phyloP scores from a whole-genome alignment of 768 basidiomycete species.

The Lactarius akahatsu region DNA sequence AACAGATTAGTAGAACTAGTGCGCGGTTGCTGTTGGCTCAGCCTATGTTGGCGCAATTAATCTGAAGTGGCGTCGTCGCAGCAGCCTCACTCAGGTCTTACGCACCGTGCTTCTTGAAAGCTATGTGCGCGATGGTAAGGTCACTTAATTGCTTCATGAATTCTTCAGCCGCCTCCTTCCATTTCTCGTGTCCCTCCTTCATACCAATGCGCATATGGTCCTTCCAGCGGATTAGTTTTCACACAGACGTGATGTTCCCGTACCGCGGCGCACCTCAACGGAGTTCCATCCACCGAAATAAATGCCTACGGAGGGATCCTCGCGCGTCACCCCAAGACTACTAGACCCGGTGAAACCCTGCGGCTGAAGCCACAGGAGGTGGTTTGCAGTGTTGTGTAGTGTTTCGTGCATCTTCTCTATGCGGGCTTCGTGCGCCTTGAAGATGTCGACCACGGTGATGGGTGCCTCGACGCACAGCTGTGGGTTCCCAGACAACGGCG shows the following conservation, averaged over 20 bases:
- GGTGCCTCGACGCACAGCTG: not conserved
- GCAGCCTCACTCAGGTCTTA: not conserved
- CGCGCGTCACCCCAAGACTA: not conserved
- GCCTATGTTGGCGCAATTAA: not conserved
- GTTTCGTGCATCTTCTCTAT: not conserved
- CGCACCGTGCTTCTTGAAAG: not conserved
- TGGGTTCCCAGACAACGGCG: not conserved
- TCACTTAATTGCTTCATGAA: not conserved
- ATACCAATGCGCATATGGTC: not conserved
- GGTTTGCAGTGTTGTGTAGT: not conserved
- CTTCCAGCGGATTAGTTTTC: too few species aligned
- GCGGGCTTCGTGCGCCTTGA: not conserved
- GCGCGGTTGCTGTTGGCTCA: not conserved
- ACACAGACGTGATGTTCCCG: not conserved
- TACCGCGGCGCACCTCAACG: constrained; percentile 10
- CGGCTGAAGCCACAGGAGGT: constrained; percentile 2
- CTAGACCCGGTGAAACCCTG: constrained; percentile 6
- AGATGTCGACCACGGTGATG: constrained; percentile 6
- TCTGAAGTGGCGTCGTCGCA: not conserved
- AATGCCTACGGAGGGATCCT: not conserved
- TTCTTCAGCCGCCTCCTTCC: not conserved
- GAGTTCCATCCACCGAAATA: constrained; percentile 5
- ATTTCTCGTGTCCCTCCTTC: not conserved
- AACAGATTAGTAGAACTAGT: not conserved
- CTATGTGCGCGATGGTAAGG: not conserved